Conservation (phyloP, 164 flowering plant genomes). For the Liquidambar formosana region DNA sequence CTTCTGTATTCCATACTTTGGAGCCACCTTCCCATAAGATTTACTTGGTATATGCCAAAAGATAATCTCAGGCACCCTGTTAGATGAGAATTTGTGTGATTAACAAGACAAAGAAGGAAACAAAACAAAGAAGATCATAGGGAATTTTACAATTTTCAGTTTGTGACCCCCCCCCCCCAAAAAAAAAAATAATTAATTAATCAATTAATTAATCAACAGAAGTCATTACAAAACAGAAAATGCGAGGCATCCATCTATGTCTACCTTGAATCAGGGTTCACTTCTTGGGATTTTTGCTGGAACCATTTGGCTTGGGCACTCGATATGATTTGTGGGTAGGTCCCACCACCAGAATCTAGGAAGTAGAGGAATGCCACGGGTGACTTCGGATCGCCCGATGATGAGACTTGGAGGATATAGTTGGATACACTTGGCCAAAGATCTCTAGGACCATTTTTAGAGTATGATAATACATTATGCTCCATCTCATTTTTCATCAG, state of each 20-base stretch:
- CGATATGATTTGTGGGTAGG: conserved; percentile 86
- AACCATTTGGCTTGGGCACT: conserved; percentile 87
- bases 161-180: no score
- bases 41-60: conserved; percentile 94
- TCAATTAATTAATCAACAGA: no score
- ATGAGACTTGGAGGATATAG: conserved; percentile 61
- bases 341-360: conserved; percentile 93
- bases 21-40: conserved; percentile 69
- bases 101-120: neutral
- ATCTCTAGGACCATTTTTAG: conserved; percentile 60
- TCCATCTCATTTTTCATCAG: conserved; percentile 62
- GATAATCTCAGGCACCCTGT: conserved; percentile 80
- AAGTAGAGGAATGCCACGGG: conserved; percentile 64
- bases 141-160: no score
- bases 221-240: neutral
- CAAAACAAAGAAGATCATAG: no score
- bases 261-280: conserved; percentile 71
- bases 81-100: neutral
- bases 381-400: conserved; percentile 34
- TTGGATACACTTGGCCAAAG: conserved; percentile 94
- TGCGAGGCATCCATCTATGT: neutral
- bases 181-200: no score
- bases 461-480: conserved; percentile 39
- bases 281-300: conserved; percentile 39
- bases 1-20: conserved; percentile 35